A percentile compares a stretch with the other conserved stretches of the same genome.
These are phyloP conservation scores for Leccinum boreale DNA, from an alignment of 768 basidiomycete genomes.

Conservation along the genomic window DNA sequence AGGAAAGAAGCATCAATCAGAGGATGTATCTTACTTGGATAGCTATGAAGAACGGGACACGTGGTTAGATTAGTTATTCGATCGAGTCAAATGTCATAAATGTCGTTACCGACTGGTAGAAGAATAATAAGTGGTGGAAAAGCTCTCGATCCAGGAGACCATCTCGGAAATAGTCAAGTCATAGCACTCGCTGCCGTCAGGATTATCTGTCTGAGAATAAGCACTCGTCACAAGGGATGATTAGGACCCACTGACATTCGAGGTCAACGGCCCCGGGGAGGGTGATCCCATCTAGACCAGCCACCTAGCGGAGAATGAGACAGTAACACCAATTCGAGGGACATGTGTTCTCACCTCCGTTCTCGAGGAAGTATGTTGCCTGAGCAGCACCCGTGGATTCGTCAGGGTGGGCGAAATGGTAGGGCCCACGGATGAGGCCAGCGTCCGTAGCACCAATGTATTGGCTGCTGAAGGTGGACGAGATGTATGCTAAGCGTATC, in stretches of 20 bases:
- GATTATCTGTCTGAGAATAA: slow-evolving; percentile 40
- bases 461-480: slow-evolving; percentile 40
- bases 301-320: slow-evolving; percentile 35
- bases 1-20: slow-evolving; percentile 1
- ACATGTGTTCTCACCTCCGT: slow-evolving; percentile 42
- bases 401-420: slow-evolving; percentile 61
- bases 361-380: slow-evolving; percentile 53
- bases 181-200: slow-evolving; percentile 51
- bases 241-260: slow-evolving; percentile 41
- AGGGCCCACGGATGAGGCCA: slow-evolving; percentile 55
- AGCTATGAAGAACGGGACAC: slow-evolving; percentile 26
- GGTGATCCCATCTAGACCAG: slow-evolving; percentile 56
- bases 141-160: slow-evolving; percentile 63
- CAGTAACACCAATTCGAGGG: neutral
- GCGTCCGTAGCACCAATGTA: slow-evolving; percentile 55
- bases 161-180: slow-evolving; percentile 49
- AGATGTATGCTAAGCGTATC: slow-evolving; percentile 18
- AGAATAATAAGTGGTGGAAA: slow-evolving; percentile 56
- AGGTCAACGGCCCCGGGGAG: slow-evolving; percentile 65
- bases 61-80: neutral
- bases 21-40: slow-evolving; percentile 32
- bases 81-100: neutral
- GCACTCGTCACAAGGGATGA: neutral
- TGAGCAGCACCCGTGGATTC: slow-evolving; percentile 53
- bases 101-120: slow-evolving; percentile 41